Evolutionary conservation across 2,329 filamentous ascomycete genomes (phyloP).

Genomic region (Lecanicillium sp.): DNA sequence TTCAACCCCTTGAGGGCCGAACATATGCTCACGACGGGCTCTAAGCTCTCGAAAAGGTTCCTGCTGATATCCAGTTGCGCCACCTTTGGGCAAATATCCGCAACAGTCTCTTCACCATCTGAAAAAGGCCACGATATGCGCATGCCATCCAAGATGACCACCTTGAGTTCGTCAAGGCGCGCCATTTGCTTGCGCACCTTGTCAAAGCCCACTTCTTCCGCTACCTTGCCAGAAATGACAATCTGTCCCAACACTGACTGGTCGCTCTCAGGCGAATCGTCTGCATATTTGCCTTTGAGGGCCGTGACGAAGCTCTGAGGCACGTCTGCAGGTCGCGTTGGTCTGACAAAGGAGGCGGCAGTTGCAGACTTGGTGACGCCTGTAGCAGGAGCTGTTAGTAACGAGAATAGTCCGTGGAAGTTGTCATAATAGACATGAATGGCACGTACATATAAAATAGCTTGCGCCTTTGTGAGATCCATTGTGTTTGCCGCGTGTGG

Average conservation of each 20-base stretch:
- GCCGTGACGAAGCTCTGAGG: slow-evolving; percentile 71
- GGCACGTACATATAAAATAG: slow-evolving; percentile 75
- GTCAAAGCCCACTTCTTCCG: slow-evolving; percentile 90
- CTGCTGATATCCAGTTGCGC: slow-evolving; percentile 76
- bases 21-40: slow-evolving; percentile 63
- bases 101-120: slow-evolving; percentile 29
- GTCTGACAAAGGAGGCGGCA: slow-evolving; percentile 80
- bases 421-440: not conserved
- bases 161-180: slow-evolving; percentile 65
- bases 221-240: slow-evolving; percentile 68
- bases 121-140: slow-evolving; percentile 40
- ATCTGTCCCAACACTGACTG: slow-evolving; percentile 42
- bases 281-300: slow-evolving; percentile 75
- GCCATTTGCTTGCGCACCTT: slow-evolving; percentile 80
- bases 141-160: slow-evolving; percentile 75
- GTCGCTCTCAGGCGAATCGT: slow-evolving; percentile 32
- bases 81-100: slow-evolving; percentile 54
- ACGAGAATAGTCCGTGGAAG: slow-evolving; percentile 8
- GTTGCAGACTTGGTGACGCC: slow-evolving; percentile 56
- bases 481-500: slow-evolving; percentile 78
- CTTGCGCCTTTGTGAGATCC: slow-evolving; percentile 69
- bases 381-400: slow-evolving; percentile 18
- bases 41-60: slow-evolving; percentile 66
- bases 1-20: slow-evolving; percentile 56
- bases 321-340: slow-evolving; percentile 59